Evolutionary conservation across 2,329 filamentous ascomycete genomes (phyloP).

Genomic region (Meredithiella fracta): DNA sequence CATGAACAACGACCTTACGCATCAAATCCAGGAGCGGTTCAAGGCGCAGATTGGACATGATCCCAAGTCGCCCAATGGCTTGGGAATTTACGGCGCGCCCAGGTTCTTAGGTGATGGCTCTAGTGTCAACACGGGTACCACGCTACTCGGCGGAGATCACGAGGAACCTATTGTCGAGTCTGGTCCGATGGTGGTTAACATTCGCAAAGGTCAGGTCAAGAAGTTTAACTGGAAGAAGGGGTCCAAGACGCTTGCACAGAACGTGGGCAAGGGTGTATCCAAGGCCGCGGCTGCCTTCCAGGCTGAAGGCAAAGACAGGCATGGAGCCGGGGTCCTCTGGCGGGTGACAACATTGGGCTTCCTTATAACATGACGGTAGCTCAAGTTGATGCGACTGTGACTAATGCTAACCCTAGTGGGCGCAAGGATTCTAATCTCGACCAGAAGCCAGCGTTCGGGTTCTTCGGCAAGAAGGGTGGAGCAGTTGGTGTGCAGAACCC

Average conservation of each 20-base stretch:
- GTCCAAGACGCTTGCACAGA: slow-evolving; percentile 82
- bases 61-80: slow-evolving; percentile 33
- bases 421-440: slow-evolving; percentile 21
- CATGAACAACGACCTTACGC: slow-evolving; percentile 87
- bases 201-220: slow-evolving; percentile 82
- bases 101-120: slow-evolving; percentile 32
- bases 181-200: slow-evolving; percentile 86
- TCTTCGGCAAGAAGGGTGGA: slow-evolving; percentile 41
- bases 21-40: slow-evolving; percentile 85
- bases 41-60: slow-evolving; percentile 51
- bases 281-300: slow-evolving; percentile 67
- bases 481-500: not conserved
- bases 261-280: slow-evolving; percentile 85
- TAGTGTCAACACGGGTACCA: slow-evolving; percentile 33
- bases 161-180: slow-evolving; percentile 52
- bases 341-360: slow-evolving; percentile 48
- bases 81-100: slow-evolving; percentile 40
- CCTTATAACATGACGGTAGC: slow-evolving; percentile 54
- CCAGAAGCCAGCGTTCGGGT: slow-evolving; percentile 47
- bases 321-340: slow-evolving; percentile 33
- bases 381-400: slow-evolving; percentile 32
- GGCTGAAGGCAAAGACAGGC: slow-evolving; percentile 36
- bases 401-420: slow-evolving; percentile 15
- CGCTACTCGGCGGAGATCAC: slow-evolving; percentile 44
- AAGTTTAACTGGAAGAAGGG: slow-evolving; percentile 99